Base-by-base conservation (phyloP, 75 land plant species). In the Azolla pinnata region DNA sequence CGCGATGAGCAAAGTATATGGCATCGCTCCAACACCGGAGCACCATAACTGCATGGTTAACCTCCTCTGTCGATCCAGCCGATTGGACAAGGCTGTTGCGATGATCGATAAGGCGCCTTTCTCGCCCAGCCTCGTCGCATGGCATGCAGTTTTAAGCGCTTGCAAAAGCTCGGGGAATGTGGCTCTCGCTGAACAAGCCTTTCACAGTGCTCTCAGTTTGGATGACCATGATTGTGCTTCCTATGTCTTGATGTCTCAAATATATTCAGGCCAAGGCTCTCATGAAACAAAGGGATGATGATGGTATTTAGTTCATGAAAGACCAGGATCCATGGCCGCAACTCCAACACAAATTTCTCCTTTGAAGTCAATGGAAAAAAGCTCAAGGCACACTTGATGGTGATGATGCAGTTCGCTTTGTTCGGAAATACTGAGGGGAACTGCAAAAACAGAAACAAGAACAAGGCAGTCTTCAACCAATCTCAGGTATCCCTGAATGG, bases 11-110 rank as follows among this genome's bases (percentile, higher is more conserved):
- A 32, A 26, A 4, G 33, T 47, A 8, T 69, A 47, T 54, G 53
- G 63, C 14, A 33, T 75, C 34, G 17, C 32, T 24, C 77, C 77
- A n/a, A 56, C 62, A 9, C 23, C 18, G n/a, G 53, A 51, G 8
- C 53, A 51, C 53, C 18, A 18, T 51, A 51, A 23, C 18, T 51
- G 53, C 53, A 23, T 51, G 23, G 53, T 51, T 5, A 23, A 51
- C n/a, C 53, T 51, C 53, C 53, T 51, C n/a, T 9, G 53, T 51
- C 53, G 18, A 5, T 7, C 53, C 7, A 18, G 24, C 9, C n/a
- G 18, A 10, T 51, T 51, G 53, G 53, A 51, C 53, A 23, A 10
- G 53, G 53, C 53, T 5, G 18, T 51, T 5, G 18, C 23, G 8
- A 51, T 51, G 8, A 18, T 51, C 9, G 18, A 18, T 8, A 38